These are phyloP conservation scores for Calvatia gigantea DNA, from an alignment of 768 basidiomycete genomes.

Conservation along the genomic window DNA sequence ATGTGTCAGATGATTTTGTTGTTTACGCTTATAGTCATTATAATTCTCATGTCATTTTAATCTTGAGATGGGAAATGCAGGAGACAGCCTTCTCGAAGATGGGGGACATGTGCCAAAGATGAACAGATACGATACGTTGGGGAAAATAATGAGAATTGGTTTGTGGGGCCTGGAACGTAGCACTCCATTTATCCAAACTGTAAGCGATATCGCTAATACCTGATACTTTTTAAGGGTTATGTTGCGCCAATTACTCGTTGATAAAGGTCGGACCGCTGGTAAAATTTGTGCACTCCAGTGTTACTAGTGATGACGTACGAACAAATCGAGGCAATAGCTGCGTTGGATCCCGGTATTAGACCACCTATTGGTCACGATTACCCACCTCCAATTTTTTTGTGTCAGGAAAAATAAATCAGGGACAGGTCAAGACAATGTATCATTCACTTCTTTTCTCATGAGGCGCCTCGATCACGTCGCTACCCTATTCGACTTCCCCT, in stretches of 20 bases:
- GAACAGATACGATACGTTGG: neutral
- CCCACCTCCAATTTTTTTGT: neutral
- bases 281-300: no score
- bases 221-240: no score
- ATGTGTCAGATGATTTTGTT: constrained; percentile 1
- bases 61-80: neutral
- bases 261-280: no score
- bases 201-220: no score
- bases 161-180: no score
- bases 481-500: neutral
- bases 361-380: no score
- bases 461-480: neutral
- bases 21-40: neutral
- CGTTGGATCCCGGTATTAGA: no score
- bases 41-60: constrained; percentile 9
- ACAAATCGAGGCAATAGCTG: no score
- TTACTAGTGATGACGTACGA: no score
- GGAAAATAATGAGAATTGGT: neutral
- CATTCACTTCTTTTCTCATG: neutral
- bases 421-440: neutral
- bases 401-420: neutral
- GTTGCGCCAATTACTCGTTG: no score
- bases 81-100: neutral
- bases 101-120: neutral
- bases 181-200: no score